A percentile compares a stretch with the other conserved stretches of the same genome.
These are phyloP conservation scores for Phaeodactylum tricornutum DNA, from an alignment of 108 stramenopile species.

Conservation along the genomic window DNA sequence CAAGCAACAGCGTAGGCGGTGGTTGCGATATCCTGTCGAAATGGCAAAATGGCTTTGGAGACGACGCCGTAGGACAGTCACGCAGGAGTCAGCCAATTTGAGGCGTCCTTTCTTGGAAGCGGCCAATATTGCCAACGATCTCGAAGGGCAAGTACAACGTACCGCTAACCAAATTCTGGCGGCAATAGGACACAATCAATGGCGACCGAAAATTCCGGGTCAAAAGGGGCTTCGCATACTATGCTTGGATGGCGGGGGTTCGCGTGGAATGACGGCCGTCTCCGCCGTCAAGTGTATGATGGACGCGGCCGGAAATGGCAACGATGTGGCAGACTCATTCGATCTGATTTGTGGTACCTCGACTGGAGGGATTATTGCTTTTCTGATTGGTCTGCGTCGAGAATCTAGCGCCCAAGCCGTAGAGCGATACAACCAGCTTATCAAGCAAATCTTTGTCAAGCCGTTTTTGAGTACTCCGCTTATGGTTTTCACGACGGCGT, in stretches of 20 bases:
- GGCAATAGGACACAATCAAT: conserved; percentile 72
- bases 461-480: conserved; percentile 57
- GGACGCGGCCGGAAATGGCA: conserved; percentile 44
- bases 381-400: conserved; percentile 55
- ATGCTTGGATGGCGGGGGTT: conserved; percentile 64
- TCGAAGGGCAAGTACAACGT: conserved; percentile 45
- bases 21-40: conserved; percentile 46
- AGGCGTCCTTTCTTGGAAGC: conserved; percentile 33
- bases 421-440: conserved; percentile 67
- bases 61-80: too few relatives aligned
- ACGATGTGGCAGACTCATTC: conserved; percentile 73
- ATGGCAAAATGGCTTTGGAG: conserved; percentile 18
- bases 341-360: conserved; percentile 79
- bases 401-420: conserved; percentile 55
- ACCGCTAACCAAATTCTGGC: conserved; percentile 76
- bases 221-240: conserved; percentile 27
- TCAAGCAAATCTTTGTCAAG: conserved; percentile 71
- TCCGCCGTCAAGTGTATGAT: conserved; percentile 47
- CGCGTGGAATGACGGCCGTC: conserved; percentile 74
- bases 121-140: conserved; percentile 18
- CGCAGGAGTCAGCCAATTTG: too few relatives aligned
- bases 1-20: conserved; percentile 26
- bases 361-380: conserved; percentile 77
- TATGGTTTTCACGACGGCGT: conserved; percentile 73
- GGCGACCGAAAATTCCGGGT: conserved; percentile 69